Evolutionary conservation across 2,329 filamentous ascomycete species (phyloP).

Genomic region (Aspergillus caelatus): DNA sequence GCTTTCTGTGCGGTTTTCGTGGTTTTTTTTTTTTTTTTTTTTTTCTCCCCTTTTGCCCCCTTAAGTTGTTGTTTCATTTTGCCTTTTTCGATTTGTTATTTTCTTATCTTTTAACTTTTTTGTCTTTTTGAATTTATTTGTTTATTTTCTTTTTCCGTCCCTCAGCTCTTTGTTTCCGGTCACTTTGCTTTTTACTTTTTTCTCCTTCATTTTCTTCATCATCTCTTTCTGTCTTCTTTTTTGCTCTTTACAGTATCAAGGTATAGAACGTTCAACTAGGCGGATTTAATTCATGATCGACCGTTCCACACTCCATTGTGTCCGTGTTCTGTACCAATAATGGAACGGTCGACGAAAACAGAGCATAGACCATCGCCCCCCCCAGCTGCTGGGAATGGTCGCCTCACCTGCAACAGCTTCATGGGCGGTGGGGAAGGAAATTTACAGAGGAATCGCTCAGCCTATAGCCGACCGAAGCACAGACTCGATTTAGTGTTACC

Average conservation of each 20-base stretch:
- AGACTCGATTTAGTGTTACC: neutral
- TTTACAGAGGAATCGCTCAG: neutral
- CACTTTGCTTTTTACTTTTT: neutral
- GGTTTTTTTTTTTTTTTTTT: too few relatives aligned
- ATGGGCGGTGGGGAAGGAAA: slow-evolving; percentile 12
- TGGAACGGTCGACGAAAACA: neutral
- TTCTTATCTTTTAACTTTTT: neutral
- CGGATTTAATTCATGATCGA: neutral
- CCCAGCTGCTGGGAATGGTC: slow-evolving; percentile 24
- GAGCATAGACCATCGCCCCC: slow-evolving; percentile 19
- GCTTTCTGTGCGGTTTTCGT: neutral
- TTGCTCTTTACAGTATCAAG: neutral
- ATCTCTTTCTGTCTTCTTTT: neutral
- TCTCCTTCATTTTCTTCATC: neutral
- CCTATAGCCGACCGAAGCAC: neutral
- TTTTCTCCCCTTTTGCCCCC: neutral
- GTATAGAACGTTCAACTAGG: slow-evolving; percentile 9
- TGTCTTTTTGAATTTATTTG: neutral
- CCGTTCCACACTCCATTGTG: neutral
- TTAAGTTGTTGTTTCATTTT: neutral
- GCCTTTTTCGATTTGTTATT: neutral
- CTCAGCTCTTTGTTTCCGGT: neutral
- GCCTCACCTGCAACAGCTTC: slow-evolving; percentile 23
- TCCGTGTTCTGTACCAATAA: neutral
- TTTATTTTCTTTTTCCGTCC: neutral